Percentiles rank a stretch among this genome's conserved stretches.
Evolutionary conservation across 768 basidiomycete species (phyloP).

Genomic region (Leccinum ochraceum): DNA sequence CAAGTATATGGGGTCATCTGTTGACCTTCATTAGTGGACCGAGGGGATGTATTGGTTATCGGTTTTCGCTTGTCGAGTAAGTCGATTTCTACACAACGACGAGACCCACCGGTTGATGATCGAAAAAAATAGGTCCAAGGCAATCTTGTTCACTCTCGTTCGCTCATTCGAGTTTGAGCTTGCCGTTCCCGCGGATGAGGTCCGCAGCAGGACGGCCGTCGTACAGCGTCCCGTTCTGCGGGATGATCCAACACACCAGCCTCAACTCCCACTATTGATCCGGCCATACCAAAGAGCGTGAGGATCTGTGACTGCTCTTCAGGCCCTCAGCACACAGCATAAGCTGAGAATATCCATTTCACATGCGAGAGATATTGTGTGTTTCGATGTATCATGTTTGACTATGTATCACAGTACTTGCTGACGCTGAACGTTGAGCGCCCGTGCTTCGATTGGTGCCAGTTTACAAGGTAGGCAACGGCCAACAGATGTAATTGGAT

Average conservation of each 20-base stretch:
- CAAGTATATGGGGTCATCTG: constrained; percentile 61
- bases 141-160: constrained; percentile 31
- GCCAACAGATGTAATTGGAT: too few relatives aligned
- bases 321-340: neutral
- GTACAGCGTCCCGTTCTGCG: constrained; percentile 47
- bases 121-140: neutral
- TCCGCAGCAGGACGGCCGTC: constrained; percentile 38
- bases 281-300: constrained; percentile 3
- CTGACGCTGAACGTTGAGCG: too few relatives aligned
- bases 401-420: too few relatives aligned
- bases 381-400: too few relatives aligned
- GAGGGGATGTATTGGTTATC: constrained; percentile 65
- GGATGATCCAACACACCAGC: constrained; percentile 39
- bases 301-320: neutral
- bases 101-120: neutral
- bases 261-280: constrained; percentile 44
- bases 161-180: constrained; percentile 54
- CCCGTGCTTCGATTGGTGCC: too few relatives aligned
- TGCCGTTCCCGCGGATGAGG: constrained; percentile 47
- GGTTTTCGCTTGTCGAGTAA: constrained; percentile 62
- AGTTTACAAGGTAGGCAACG: too few relatives aligned
- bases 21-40: constrained; percentile 67
- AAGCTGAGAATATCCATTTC: neutral
- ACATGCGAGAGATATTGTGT: neutral
- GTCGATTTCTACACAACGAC: constrained; percentile 16